Evolutionary conservation across 805 yeast genomes (phyloP), one percentile per base, ranked within the genome.

Genomic region (Candida boleticola): DNA sequence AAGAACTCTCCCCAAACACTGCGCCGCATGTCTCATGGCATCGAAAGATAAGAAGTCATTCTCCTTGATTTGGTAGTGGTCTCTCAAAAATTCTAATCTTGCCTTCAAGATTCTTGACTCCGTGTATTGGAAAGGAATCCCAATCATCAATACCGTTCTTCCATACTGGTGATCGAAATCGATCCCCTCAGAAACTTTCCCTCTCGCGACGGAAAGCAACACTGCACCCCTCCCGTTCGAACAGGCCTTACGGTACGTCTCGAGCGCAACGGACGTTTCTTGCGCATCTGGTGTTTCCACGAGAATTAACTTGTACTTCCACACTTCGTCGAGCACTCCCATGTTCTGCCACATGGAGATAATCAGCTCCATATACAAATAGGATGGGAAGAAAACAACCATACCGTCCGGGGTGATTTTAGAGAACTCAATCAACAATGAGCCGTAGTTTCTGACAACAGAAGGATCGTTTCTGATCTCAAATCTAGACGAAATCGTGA

Each of bases 11-110:
- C 99, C 99, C 56, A 93, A 67, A 66, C 99, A 93, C 63, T 93
- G 99, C 0, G 99, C 98, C 3, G 98, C 99, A 67, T 93, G 99
- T 58, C 99, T 80, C 99, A 93, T 93, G 11, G 99, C 99, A 65
- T 93, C 99, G 73, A 93, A 93, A 9, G 98, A 90, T 29, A 93
- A 61, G 59, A 93, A 93, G 56, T 93, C 99, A 58, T 88, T 89
- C 56, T 93, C 99, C 49, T 89, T 77, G 42, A 93, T 92, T 54
- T 89, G 95, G 60, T 80, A 92, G 55, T 89, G 90, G 58, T 93
- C 98, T 50, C 98, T 74, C 60, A 93, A 64, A 55, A 93, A 93
- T 64, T 93, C 99, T 35, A 93, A 70, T 39, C 99, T 77, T 0
- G 99, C 99, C 54, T 93, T 93, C 54, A 93, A 71, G 49, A 93